Evolutionary conservation across 2,329 filamentous ascomycete genomes (phyloP), one percentile per base, ranked within the genome.

Genomic region (Fusarium sp.): DNA sequence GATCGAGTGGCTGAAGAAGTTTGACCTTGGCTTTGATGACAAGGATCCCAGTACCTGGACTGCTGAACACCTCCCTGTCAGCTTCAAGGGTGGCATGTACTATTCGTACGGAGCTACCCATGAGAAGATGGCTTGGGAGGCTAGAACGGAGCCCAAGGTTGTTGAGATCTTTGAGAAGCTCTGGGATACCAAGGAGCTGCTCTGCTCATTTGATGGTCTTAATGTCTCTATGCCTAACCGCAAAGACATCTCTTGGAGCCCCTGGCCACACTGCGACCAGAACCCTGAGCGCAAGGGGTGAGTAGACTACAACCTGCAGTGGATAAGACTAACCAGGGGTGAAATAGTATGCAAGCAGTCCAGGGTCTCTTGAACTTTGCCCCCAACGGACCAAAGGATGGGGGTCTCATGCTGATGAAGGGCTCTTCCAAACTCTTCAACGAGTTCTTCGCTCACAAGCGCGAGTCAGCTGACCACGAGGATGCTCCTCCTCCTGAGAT

Each of bases 331-430:
- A 30, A 67, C 43, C 11, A 27, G 16, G 45, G 5, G 25, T 3
- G 6, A 3, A 5, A 25, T 27, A 70, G 67, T 0, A 86, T 88
- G 77, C 82, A 85, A 11, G 88, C 87, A 73, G 80, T 87, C 18
- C 87, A 88, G 75, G 87, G 87, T 8, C 80, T 88, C 2, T 83
- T 88, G 6, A 88, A 88, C 75, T 76, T 83, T 7, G 77, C 78
- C 5, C 81, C 81, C 23, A 81, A 79, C 48, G 81, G 81, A 4
- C 77, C 79, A n/a, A 76, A 81, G 10, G 81, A 83, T 20, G 81
- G 81, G 3, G 82, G 81, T 1, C 73, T 83, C 4, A 79, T 82
- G 34, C 80, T 84, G 7, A 83, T 65, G 74, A 73, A 68, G 64
- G 75, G 75, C 9, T 77, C 75, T 10, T 64, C 74, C 16, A 77